Conservation (phyloP, 257 asterid species). For the Craterostigma plantagineum region DNA sequence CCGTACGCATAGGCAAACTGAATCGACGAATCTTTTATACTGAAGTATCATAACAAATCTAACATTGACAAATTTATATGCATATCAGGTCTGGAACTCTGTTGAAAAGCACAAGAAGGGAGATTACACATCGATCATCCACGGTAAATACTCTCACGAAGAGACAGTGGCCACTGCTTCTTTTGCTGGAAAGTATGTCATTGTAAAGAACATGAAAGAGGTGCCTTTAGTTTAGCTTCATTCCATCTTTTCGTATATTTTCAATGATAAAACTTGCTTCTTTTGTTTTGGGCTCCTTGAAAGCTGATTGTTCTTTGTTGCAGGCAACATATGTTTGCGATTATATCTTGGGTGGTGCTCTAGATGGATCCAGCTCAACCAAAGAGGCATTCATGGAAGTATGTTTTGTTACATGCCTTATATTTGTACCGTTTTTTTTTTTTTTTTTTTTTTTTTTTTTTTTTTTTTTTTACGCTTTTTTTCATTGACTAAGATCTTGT, state of each 20-base stretch:
- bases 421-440: conserved; percentile 1
- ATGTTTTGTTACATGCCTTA: conserved; percentile 4
- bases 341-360: conserved; percentile 77
- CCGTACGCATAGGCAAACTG: too few species aligned
- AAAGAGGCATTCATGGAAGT: conserved; percentile 93
- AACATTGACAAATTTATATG: conserved; percentile 5
- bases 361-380: conserved; percentile 97
- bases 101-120: conserved; percentile 98
- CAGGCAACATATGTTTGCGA: conserved; percentile 95
- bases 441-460: conserved; percentile 11
- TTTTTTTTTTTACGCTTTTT: conserved; percentile 9
- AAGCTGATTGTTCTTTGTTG: conserved; percentile 2
- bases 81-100: conserved; percentile 62
- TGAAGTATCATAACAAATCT: too few species aligned
- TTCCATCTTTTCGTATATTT: too few species aligned
- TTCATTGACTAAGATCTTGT: too few species aligned
- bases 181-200: conserved; percentile 77
- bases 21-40: too few species aligned
- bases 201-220: conserved; percentile 90
- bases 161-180: conserved; percentile 99
- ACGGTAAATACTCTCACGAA: conserved; percentile 84
- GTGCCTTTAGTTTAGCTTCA: conserved; percentile 26
- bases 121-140: conserved; percentile 84
- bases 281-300: too few species aligned
- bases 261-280: conserved; percentile 1